Evolutionary conservation across 192 early-diverging fungal species (phyloP).

Genomic region (Coemansia sp.): DNA sequence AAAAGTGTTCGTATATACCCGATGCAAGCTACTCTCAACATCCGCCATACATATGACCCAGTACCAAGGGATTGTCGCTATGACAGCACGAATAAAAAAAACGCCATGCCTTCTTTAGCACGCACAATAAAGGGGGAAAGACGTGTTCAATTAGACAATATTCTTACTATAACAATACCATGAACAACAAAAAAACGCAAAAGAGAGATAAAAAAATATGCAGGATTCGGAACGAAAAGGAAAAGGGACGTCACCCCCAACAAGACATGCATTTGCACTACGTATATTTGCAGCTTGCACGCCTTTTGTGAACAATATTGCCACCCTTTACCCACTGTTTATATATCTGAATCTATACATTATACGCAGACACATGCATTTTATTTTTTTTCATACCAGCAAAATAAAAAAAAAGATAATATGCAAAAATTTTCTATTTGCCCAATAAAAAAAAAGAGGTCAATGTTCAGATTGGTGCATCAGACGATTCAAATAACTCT

Average conservation of each 20-base stretch:
- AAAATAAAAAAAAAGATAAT: not conserved
- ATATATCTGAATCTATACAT: not conserved
- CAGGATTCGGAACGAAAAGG: slow-evolving; percentile 9
- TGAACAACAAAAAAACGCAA: not conserved
- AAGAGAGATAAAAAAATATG: not conserved
- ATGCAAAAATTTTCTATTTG: no score
- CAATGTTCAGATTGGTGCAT: slow-evolving; percentile 1
- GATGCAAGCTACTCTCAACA: slow-evolving; percentile 1
- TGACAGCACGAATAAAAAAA: not conserved
- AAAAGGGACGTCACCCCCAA: slow-evolving; percentile 18
- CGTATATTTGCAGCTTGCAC: slow-evolving; percentile 49
- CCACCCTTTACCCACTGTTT: not conserved
- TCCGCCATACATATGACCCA: not conserved
- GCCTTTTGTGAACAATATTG: not conserved
- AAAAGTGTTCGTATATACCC: not conserved
- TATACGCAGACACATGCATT: no score
- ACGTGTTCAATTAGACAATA: not conserved
- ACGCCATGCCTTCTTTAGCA: not conserved
- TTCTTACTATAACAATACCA: not conserved
- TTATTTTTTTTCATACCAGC: no score
- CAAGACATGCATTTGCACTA: slow-evolving; percentile 10
- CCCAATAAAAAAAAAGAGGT: not conserved
- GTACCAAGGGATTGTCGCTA: not conserved
- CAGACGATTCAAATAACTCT: slow-evolving; percentile 24
- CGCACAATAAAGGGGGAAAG: not conserved